Conservation (phyloP, 129 eudicot species). For the Saussurea involucrata region DNA sequence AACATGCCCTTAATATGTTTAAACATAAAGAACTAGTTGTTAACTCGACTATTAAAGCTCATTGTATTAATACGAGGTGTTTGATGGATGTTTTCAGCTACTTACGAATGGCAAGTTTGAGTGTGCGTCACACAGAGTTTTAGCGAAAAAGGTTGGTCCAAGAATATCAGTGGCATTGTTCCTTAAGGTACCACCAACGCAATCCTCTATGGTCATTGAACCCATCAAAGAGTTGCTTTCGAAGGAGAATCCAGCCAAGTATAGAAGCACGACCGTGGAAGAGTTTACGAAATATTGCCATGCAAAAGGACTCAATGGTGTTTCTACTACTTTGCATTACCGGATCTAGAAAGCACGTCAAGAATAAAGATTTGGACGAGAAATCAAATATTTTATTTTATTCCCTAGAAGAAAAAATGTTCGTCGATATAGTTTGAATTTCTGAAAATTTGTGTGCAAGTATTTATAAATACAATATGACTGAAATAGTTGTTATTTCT, state of each 20-base stretch:
- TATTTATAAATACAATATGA: not conserved
- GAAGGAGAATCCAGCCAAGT: slow-evolving; percentile 30
- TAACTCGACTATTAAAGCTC: not conserved
- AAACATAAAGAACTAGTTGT: not conserved
- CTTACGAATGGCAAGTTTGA: slow-evolving; percentile 48
- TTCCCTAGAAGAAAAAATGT: not conserved
- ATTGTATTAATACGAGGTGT: not conserved
- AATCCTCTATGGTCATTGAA: slow-evolving; percentile 22
- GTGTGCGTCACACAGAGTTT: slow-evolving; percentile 46
- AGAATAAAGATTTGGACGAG: not conserved
- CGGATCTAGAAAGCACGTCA: slow-evolving; percentile 6
- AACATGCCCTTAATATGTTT: not conserved
- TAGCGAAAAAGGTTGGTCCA: slow-evolving; percentile 31
- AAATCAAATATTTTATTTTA: too few species aligned
- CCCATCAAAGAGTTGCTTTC: slow-evolving; percentile 57
- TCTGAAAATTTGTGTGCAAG: not conserved
- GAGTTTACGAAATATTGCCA: slow-evolving; percentile 26
- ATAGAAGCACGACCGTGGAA: slow-evolving; percentile 31
- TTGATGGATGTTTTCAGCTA: slow-evolving; percentile 28
- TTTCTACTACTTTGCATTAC: slow-evolving; percentile 32
- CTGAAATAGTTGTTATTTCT: not conserved
- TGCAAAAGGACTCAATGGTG: slow-evolving; percentile 46
- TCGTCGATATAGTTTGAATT: not conserved
- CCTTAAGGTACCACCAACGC: slow-evolving; percentile 5
- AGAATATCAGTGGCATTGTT: slow-evolving; percentile 48